These are phyloP conservation scores for Parafenestella ontariensis DNA, from an alignment of 2,329 filamentous ascomycete species.

Conservation along the genomic window DNA sequence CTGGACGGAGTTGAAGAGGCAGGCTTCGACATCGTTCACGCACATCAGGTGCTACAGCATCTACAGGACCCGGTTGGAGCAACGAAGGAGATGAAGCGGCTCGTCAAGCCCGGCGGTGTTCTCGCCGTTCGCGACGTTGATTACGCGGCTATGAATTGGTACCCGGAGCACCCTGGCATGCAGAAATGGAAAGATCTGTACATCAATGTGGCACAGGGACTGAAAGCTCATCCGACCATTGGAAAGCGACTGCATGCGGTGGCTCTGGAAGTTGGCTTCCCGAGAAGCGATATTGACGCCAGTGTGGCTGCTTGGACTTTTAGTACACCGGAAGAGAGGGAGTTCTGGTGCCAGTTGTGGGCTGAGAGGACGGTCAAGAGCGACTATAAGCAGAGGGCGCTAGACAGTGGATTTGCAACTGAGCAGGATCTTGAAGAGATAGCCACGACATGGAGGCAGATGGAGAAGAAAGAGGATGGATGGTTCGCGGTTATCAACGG, in stretches of 20 bases:
- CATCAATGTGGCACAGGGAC: slow-evolving; percentile 37
- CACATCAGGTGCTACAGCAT: slow-evolving; percentile 66
- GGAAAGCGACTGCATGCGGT: slow-evolving; percentile 46
- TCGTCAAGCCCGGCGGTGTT: slow-evolving; percentile 61
- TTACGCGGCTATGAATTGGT: slow-evolving; percentile 47
- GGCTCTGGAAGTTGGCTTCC: slow-evolving; percentile 50
- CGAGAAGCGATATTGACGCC: slow-evolving; percentile 47
- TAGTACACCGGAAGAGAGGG: slow-evolving; percentile 47
- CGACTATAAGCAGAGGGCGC: slow-evolving; percentile 44
- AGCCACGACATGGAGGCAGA: slow-evolving; percentile 48
- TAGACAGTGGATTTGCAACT: slow-evolving; percentile 48
- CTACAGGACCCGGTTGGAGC: slow-evolving; percentile 59
- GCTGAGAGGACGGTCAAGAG: slow-evolving; percentile 46
- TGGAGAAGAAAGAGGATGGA: slow-evolving; percentile 52
- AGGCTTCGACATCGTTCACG: slow-evolving; percentile 66
- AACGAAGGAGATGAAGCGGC: slow-evolving; percentile 62
- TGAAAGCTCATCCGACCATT: slow-evolving; percentile 45
- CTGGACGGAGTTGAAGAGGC: slow-evolving; percentile 49
- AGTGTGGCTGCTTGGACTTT: slow-evolving; percentile 54
- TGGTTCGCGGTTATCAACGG: slow-evolving; percentile 53
- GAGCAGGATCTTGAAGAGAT: slow-evolving; percentile 51
- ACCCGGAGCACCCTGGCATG: slow-evolving; percentile 47
- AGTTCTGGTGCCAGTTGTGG: slow-evolving; percentile 52
- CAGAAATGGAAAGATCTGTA: slow-evolving; percentile 46
- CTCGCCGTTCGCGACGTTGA: slow-evolving; percentile 55